These are phyloP conservation scores for Neophaeococcomyces mojaviensis DNA, from an alignment of 2,329 filamentous ascomycete species.

Conservation along the genomic window DNA sequence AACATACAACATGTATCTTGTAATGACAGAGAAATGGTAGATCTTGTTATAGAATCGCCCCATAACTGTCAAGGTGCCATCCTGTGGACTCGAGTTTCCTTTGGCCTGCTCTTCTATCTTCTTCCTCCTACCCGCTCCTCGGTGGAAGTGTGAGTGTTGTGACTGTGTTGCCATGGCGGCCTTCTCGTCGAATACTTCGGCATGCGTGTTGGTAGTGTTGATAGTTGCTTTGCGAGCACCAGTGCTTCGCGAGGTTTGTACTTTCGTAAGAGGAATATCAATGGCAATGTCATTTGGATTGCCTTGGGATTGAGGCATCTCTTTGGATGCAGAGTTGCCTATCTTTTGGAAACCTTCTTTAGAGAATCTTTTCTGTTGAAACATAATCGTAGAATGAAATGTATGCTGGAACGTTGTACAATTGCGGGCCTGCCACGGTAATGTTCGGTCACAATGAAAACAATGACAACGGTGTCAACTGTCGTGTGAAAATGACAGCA, in stretches of 20 bases:
- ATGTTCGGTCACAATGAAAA: background rate
- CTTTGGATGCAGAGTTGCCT: constrained; percentile 30
- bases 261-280: constrained; percentile 54
- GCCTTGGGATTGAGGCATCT: constrained; percentile 28
- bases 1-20: constrained; percentile 57
- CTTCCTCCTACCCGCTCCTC: constrained; percentile 26
- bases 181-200: constrained; percentile 15
- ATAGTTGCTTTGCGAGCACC: constrained; percentile 38
- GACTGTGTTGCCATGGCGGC: constrained; percentile 3
- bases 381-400: constrained; percentile 13
- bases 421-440: background rate
- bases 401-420: background rate
- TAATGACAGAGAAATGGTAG: constrained; percentile 55
- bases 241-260: constrained; percentile 40
- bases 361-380: constrained; percentile 33
- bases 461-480: constrained; percentile 3
- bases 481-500: background rate
- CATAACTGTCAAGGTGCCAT: constrained; percentile 51
- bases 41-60: constrained; percentile 55
- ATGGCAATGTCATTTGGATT: constrained; percentile 49
- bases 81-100: constrained; percentile 35
- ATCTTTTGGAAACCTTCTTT: constrained; percentile 38
- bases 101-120: constrained; percentile 29
- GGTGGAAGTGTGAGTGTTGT: constrained; percentile 13
- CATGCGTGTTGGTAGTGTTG: constrained; percentile 15